Conservation (phyloP, 1,284 basidiomycete genomes). For the Tilletia caries region DNA sequence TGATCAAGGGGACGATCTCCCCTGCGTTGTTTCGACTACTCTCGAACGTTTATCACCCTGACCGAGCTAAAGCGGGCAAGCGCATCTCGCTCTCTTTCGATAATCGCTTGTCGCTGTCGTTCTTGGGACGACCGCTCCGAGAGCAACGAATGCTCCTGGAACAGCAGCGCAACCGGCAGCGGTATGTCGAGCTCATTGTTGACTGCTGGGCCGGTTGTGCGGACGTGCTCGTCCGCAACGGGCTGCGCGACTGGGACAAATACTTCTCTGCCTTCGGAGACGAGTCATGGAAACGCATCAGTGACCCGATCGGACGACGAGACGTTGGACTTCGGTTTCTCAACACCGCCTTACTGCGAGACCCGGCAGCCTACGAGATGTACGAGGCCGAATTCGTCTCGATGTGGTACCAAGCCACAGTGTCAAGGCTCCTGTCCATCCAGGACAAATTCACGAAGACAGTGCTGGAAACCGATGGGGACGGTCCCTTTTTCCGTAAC, state of each 20-base stretch:
- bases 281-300: conserved; percentile 65
- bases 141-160: conserved; percentile 29
- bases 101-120: background rate
- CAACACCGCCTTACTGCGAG: conserved; percentile 64
- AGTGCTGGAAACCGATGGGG: conserved; percentile 12
- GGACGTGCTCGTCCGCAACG: conserved; percentile 65
- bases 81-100: conserved; percentile 23
- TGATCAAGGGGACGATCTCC: conserved; percentile 62
- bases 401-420: conserved; percentile 39
- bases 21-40: conserved; percentile 66
- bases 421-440: conserved; percentile 29
- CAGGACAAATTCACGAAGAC: conserved; percentile 33
- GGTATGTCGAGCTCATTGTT: conserved; percentile 62
- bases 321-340: conserved; percentile 71
- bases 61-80: conserved; percentile 27
- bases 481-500: conserved; percentile 3
- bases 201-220: conserved; percentile 76
- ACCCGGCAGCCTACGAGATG: conserved; percentile 56
- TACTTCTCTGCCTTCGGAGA: conserved; percentile 62
- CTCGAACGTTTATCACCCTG: conserved; percentile 59
- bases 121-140: conserved; percentile 32
- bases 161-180: conserved; percentile 48
- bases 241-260: conserved; percentile 65
- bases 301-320: conserved; percentile 61
- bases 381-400: conserved; percentile 31